phyloP scores from a whole-genome alignment of 371 early-diverging fungal species.

The Mucor saturninus region DNA sequence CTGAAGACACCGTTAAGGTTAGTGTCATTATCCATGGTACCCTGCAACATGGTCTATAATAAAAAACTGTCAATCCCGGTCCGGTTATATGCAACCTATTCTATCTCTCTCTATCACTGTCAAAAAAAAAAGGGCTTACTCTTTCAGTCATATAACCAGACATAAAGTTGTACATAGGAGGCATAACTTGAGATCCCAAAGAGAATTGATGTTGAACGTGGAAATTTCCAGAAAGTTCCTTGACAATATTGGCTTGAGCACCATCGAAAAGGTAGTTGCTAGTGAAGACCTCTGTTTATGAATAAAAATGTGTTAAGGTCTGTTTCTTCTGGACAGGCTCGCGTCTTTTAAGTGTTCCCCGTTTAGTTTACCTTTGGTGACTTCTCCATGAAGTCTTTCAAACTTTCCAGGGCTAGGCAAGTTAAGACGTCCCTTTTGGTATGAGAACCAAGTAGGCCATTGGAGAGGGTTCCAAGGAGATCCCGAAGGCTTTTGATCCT shows the following conservation, averaged over 20 bases:
- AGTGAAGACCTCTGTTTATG: constrained; percentile 69
- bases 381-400: constrained; percentile 85
- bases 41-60: constrained; percentile 72
- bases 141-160: constrained; percentile 71
- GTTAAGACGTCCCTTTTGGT: constrained; percentile 67
- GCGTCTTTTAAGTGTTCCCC: background rate
- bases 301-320: background rate
- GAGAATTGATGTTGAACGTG: constrained; percentile 92
- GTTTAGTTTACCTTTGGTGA: constrained; percentile 66
- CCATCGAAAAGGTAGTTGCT: constrained; percentile 92
- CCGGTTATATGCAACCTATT: background rate
- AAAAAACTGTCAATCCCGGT: background rate
- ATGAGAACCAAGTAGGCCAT: constrained; percentile 62
- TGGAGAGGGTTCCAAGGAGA: constrained; percentile 64
- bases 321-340: background rate
- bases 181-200: constrained; percentile 83
- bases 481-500: constrained; percentile 44
- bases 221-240: constrained; percentile 90
- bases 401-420: constrained; percentile 90
- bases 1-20: constrained; percentile 56
- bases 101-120: background rate
- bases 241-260: constrained; percentile 91
- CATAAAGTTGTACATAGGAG: constrained; percentile 90
- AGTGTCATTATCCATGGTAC: constrained; percentile 89
- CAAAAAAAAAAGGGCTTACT: constrained; percentile 25